Evolutionary conservation across 2,329 filamentous ascomycete genomes (phyloP).

Genomic region (Pleoardoris graminearum): DNA sequence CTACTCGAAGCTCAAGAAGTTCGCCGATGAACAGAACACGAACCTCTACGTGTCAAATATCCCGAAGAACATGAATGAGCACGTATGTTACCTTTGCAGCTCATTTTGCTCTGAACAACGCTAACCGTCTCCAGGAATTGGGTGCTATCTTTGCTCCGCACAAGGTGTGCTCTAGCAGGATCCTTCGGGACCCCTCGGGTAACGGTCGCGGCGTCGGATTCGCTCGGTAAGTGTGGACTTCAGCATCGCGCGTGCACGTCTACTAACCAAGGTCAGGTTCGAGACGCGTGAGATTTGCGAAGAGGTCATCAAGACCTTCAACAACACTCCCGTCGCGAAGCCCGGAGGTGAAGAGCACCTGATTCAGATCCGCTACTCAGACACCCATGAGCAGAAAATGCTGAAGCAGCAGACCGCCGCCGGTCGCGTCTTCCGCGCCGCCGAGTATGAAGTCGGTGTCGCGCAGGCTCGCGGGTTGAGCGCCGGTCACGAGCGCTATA

Average conservation of each 20-base stretch:
- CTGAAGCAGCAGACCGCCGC: constrained; percentile 95
- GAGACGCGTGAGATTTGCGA: constrained; percentile 88
- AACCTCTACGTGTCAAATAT: constrained; percentile 98
- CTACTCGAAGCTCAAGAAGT: constrained; percentile 95
- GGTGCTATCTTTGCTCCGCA: constrained; percentile 78
- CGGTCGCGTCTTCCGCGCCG: constrained; percentile 91
- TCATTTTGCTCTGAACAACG: neutral
- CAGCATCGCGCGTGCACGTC: neutral
- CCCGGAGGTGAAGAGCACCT: constrained; percentile 73
- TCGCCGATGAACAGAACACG: constrained; percentile 85
- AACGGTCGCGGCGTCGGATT: constrained; percentile 97
- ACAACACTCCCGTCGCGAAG: constrained; percentile 65
- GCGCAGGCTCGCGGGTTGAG: constrained; percentile 43
- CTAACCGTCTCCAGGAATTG: constrained; percentile 62
- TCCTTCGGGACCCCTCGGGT: constrained; percentile 87
- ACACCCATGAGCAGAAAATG: constrained; percentile 95
- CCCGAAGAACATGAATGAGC: constrained; percentile 87
- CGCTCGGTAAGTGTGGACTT: constrained; percentile 69
- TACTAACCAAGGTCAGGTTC: constrained; percentile 64
- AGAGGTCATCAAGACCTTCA: constrained; percentile 82
- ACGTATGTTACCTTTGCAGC: constrained; percentile 58
- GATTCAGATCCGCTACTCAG: constrained; percentile 92
- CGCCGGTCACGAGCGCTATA: constrained; percentile 38
- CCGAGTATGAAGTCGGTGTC: constrained; percentile 71
- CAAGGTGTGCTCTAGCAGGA: constrained; percentile 89